Percentiles rank a stretch among this genome's conserved stretches.
Evolutionary conservation across 2,329 filamentous ascomycete species (phyloP).

Genomic region (Clonostachys chloroleuca): DNA sequence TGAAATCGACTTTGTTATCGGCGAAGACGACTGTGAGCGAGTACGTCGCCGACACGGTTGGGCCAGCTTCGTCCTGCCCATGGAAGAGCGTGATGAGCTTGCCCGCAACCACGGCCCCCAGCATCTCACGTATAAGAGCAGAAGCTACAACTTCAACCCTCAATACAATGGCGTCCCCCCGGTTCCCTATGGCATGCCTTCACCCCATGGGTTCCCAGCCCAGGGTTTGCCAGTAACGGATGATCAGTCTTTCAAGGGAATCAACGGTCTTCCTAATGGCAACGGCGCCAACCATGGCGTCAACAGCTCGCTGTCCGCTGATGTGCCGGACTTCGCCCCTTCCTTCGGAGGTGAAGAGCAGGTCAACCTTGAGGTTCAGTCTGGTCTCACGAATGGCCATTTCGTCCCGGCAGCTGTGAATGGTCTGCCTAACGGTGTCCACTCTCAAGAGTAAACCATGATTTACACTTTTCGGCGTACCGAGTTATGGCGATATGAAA

Average conservation of each 20-base stretch:
- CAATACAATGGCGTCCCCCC: constrained; percentile 21
- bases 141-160: constrained; percentile 14
- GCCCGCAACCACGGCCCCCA: constrained; percentile 69
- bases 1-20: constrained; percentile 68
- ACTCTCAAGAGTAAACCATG: not conserved
- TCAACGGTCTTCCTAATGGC: constrained; percentile 3
- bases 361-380: not conserved
- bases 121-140: constrained; percentile 28
- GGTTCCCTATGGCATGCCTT: constrained; percentile 19
- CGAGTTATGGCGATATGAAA: too few relatives aligned
- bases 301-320: constrained; percentile 8
- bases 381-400: constrained; percentile 11
- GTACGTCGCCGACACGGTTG: constrained; percentile 72
- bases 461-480: too few relatives aligned
- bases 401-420: not conserved
- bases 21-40: constrained; percentile 71
- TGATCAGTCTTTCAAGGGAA: not conserved
- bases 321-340: constrained; percentile 12
- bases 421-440: constrained; percentile 2
- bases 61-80: constrained; percentile 73
- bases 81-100: constrained; percentile 65
- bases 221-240: constrained; percentile 6
- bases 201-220: constrained; percentile 17
- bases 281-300: constrained; percentile 2
- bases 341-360: not conserved